A percentile compares a stretch with the other conserved stretches of the same genome.
Conservation (phyloP, 495 filamentous ascomycete genomes). For the Neurospora africana region DNA sequence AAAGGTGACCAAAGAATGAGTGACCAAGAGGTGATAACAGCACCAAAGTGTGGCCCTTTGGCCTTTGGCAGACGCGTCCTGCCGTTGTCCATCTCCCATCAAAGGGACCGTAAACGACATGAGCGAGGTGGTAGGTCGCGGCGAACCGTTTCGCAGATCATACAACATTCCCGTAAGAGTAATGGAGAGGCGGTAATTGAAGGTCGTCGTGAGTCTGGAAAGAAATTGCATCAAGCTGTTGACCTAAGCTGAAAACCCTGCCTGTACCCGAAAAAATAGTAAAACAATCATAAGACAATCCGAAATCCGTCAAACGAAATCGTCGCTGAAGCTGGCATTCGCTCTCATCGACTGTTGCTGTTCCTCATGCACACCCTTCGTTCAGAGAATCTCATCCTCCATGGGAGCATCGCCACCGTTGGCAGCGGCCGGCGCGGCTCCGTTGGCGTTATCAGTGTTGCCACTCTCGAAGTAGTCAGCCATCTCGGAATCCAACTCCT, state of each 20-base stretch:
- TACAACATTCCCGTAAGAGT: neutral
- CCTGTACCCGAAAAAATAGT: neutral
- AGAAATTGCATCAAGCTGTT: neutral
- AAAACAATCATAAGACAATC: neutral
- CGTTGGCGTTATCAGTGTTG: conserved; percentile 28
- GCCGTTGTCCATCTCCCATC: neutral
- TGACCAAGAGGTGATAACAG: neutral
- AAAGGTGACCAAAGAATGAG: neutral
- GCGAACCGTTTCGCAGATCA: neutral
- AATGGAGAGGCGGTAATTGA: neutral
- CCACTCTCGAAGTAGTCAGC: conserved; percentile 63
- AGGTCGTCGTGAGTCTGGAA: neutral
- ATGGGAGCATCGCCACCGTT: conserved; percentile 35
- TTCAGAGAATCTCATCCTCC: conserved; percentile 39
- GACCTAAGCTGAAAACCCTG: neutral
- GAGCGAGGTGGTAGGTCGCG: neutral
- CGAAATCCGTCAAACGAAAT: neutral
- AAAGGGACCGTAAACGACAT: neutral
- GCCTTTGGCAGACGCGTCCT: neutral
- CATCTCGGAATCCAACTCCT: conserved; percentile 93
- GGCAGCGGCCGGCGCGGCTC: conserved; percentile 28
- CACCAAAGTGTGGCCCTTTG: neutral
- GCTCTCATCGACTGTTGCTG: neutral
- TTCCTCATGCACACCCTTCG: neutral
- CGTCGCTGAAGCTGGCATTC: neutral